Conservation (phyloP, 345 rosid species). For the Adansonia digitata region DNA sequence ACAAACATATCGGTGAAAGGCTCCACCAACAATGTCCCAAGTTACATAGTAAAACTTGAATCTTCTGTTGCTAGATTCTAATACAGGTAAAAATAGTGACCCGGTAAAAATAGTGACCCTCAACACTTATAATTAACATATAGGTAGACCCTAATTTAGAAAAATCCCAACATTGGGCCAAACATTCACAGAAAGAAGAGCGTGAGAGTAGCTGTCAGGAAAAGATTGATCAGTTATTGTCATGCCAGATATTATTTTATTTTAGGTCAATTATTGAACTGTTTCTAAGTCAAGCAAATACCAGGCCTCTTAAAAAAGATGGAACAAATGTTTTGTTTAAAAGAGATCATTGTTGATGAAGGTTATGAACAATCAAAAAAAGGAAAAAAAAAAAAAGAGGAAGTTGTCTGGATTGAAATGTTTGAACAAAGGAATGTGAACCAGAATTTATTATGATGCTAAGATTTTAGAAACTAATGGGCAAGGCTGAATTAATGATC, state of each 20-base stretch:
- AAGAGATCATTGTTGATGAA: neutral
- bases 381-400: neutral
- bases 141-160: neutral
- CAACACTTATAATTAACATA: no score
- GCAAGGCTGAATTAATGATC: neutral
- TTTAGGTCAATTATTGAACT: conserved; percentile 35
- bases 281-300: conserved; percentile 25
- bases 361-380: neutral
- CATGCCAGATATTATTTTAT: conserved; percentile 27
- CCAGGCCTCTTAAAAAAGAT: conserved; percentile 2
- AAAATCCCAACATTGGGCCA: conserved; percentile 23
- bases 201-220: conserved; percentile 25
- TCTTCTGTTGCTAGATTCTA: neutral
- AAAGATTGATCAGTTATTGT: conserved; percentile 21
- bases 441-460: no score
- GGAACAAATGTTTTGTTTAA: conserved; percentile 10
- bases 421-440: neutral
- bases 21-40: conserved; percentile 40
- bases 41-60: neutral
- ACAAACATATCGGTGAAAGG: conserved; percentile 43
- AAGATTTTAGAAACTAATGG: no score
- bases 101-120: no score
- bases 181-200: conserved; percentile 29
- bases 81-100: no score
- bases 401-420: conserved; percentile 11